These are phyloP conservation scores for Bremia lactucae DNA, from an alignment of 352 stramenopile species.

Conservation along the genomic window DNA sequence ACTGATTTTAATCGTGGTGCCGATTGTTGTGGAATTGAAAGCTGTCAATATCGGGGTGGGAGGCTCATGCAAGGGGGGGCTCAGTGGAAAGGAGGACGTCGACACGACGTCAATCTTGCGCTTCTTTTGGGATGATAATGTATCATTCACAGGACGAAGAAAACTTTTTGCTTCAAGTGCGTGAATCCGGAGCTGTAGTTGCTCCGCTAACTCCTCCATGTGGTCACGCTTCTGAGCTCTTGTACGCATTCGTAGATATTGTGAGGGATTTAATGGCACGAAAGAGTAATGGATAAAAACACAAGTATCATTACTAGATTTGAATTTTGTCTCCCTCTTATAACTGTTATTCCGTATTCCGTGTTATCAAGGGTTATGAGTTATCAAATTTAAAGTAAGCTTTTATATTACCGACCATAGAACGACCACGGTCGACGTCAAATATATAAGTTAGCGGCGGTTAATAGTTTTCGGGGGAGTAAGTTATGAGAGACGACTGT, in stretches of 20 bases:
- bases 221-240: slow-evolving; percentile 14
- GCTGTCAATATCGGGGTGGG: background rate
- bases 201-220: slow-evolving; percentile 9
- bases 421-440: too few relatives aligned
- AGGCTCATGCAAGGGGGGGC: slow-evolving; percentile 11
- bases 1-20: slow-evolving; percentile 1
- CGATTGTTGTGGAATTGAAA: slow-evolving; percentile 5
- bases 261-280: too few relatives aligned
- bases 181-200: slow-evolving; percentile 11
- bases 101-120: slow-evolving; percentile 13
- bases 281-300: too few relatives aligned
- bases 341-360: too few relatives aligned
- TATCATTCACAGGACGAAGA: slow-evolving; percentile 2
- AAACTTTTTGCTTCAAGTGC: background rate
- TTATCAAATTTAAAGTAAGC: too few relatives aligned
- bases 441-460: background rate
- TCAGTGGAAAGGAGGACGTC: slow-evolving; percentile 13
- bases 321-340: too few relatives aligned
- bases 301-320: too few relatives aligned
- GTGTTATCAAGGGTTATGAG: too few relatives aligned
- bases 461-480: background rate
- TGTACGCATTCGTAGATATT: slow-evolving; percentile 16
- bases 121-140: slow-evolving; percentile 14
- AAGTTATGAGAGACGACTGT: background rate
- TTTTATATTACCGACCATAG: too few relatives aligned